Base-by-base conservation (phyloP, 192 early-diverging fungal genomes). In the Backusella parvicylindrica region DNA sequence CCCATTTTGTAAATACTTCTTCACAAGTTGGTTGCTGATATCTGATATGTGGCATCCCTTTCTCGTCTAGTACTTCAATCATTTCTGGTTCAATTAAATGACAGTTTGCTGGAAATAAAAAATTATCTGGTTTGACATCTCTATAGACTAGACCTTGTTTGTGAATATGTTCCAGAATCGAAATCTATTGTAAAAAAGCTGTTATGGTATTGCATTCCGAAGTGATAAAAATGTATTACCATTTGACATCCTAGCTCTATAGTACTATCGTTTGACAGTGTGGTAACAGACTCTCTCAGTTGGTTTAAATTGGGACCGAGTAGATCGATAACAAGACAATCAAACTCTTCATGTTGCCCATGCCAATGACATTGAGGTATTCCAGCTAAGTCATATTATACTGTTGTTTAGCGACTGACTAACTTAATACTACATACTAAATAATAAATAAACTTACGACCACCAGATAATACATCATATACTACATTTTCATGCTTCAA, bases 51-150 rank as follows among this genome's bases (percentile, higher is more conserved):
- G 64, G 64, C 28, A 43, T 64, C 1, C 68, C 67, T 40, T 21
- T 28, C 11, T 64, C 43, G 33, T 75, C 67, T 13, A 47, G 71
- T 6, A 53, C 36, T 64, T 73, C 67, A 31, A 70, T 53, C 64
- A 71, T 69, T 66, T 81, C 75, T n/a, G 68, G 64, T 26, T 68
- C 73, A 30, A 76, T 76, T 33, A 81, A 56, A 2, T 32, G 43
- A 67, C 74, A 77, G 21, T 47, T 31, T 13, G 65, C 33, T n/a
- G 70, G 64, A 70, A 94, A 88, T 37, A 94, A 74, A 76, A 94
- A 94, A 85, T 94, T 94, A 40, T 94, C 92, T 3, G 92, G 92
- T 69, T 94, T 94, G 64, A 94, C 86, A 72, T 94, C 92, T 43
- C 92, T 81, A 78, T 93, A 93, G 16, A 94, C 35, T 40, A 83